phyloP scores from a whole-genome alignment of 768 basidiomycete genomes.

The Agrocybe praecox region DNA sequence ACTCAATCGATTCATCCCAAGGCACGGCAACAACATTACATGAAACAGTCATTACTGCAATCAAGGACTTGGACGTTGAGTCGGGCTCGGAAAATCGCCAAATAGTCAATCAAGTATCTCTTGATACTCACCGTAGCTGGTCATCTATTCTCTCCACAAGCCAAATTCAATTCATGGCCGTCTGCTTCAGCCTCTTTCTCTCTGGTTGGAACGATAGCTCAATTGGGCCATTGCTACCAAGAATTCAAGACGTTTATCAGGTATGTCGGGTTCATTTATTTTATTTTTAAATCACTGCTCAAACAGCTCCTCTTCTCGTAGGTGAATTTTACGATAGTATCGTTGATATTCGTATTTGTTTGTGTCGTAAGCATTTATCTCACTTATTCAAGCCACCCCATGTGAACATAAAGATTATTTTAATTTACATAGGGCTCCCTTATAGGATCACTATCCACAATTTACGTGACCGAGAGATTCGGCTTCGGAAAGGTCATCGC shows the following conservation, averaged over 20 bases:
- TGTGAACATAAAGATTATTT: no score
- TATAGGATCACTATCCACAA: neutral
- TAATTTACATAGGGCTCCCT: neutral
- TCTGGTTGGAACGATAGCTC: slow-evolving; percentile 81
- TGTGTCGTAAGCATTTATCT: no score
- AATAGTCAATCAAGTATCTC: neutral
- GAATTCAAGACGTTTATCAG: slow-evolving; percentile 59
- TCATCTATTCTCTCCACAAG: neutral
- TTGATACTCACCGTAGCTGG: neutral
- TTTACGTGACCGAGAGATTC: neutral
- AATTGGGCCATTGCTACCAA: slow-evolving; percentile 72
- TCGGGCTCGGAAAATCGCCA: neutral
- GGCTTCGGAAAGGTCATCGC: neutral
- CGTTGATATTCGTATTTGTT: no score
- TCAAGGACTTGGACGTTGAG: no score
- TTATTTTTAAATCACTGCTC: neutral
- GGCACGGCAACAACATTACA: no score
- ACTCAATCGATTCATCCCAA: no score
- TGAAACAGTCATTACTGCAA: no score
- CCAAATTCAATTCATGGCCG: slow-evolving; percentile 50
- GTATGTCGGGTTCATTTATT: slow-evolving; percentile 30
- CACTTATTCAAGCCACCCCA: no score
- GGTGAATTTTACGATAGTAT: no score
- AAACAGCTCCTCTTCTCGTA: no score
- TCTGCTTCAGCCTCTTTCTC: slow-evolving; percentile 60